phyloP scores from a whole-genome alignment of 2,329 filamentous ascomycete genomes.

The Phaeosphaeria sp. region DNA sequence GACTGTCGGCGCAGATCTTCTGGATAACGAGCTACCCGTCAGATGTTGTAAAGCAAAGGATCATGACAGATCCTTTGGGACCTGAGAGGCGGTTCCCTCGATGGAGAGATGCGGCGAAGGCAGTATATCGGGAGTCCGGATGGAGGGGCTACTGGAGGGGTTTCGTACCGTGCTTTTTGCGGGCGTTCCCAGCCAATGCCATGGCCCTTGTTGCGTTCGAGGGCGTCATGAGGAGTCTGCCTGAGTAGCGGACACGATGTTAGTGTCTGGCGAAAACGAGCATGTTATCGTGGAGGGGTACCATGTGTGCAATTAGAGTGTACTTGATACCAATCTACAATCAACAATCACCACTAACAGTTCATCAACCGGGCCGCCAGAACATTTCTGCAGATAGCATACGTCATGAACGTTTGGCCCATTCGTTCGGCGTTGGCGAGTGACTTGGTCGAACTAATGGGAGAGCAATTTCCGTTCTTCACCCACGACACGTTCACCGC shows the following conservation, averaged over 20 bases:
- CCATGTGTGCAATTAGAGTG: neutral
- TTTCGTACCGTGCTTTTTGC: conserved; percentile 89
- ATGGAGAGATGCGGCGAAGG: conserved; percentile 81
- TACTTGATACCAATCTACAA: neutral
- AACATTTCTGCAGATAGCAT: neutral
- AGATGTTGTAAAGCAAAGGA: conserved; percentile 92
- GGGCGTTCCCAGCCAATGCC: conserved; percentile 95
- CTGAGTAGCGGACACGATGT: conserved; percentile 25
- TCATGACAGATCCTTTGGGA: conserved; percentile 94
- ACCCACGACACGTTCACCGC: neutral
- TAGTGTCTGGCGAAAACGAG: neutral
- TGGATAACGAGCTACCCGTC: conserved; percentile 92
- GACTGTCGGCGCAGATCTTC: conserved; percentile 89
- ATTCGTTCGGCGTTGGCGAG: neutral
- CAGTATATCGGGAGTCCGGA: conserved; percentile 79
- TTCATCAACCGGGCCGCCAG: neutral
- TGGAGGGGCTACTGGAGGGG: conserved; percentile 87
- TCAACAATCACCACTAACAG: neutral
- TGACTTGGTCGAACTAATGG: neutral
- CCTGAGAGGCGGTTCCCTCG: conserved; percentile 66
- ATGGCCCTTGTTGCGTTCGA: conserved; percentile 94
- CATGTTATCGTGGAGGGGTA: neutral
- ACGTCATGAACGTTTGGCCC: conserved; percentile 1
- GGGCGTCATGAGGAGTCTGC: conserved; percentile 74
- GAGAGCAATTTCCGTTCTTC: neutral